Percentiles rank a stretch among this genome's conserved stretches.
Conservation (phyloP, 208 protist genomes). For the Endotrypanum monterogeii region DNA sequence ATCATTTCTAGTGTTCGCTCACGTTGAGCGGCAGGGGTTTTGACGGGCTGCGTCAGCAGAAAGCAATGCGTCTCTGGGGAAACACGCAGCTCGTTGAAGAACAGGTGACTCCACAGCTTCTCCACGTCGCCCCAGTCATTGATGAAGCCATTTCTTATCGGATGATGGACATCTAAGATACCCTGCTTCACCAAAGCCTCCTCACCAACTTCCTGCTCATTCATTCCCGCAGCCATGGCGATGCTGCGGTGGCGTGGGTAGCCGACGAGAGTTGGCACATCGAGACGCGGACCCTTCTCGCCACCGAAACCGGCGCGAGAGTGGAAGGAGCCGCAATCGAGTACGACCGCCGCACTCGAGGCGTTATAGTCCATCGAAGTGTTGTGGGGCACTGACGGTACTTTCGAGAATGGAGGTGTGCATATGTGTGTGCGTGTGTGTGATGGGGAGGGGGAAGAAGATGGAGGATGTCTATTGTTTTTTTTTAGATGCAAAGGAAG, state of each 20-base stretch:
- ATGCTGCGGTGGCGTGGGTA: slow-evolving; percentile 88
- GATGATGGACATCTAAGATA: slow-evolving; percentile 65
- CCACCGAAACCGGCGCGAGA: slow-evolving; percentile 87
- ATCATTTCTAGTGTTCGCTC: slow-evolving; percentile 93
- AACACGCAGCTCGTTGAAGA: slow-evolving; percentile 91
- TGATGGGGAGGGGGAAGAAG: neutral
- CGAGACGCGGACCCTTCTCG: slow-evolving; percentile 79
- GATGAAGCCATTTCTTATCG: slow-evolving; percentile 82
- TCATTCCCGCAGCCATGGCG: slow-evolving; percentile 91
- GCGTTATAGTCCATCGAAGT: slow-evolving; percentile 24
- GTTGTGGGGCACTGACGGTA: neutral
- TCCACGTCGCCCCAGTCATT: slow-evolving; percentile 93
- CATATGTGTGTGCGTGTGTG: neutral
- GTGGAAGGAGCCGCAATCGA: slow-evolving; percentile 83
- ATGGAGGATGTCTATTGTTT: neutral
- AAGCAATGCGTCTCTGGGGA: slow-evolving; percentile 92
- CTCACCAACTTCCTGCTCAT: slow-evolving; percentile 89
- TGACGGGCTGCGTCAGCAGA: slow-evolving; percentile 85
- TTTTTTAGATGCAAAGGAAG: no score
- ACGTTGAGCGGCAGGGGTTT: slow-evolving; percentile 76
- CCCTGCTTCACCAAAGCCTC: slow-evolving; percentile 85
- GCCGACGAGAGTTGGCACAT: slow-evolving; percentile 90
- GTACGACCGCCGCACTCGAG: slow-evolving; percentile 51
- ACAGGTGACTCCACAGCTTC: slow-evolving; percentile 90
- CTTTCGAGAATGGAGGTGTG: no score